Evolutionary conservation across 495 filamentous ascomycete genomes (phyloP).

Genomic region (Zalerion maritima): DNA sequence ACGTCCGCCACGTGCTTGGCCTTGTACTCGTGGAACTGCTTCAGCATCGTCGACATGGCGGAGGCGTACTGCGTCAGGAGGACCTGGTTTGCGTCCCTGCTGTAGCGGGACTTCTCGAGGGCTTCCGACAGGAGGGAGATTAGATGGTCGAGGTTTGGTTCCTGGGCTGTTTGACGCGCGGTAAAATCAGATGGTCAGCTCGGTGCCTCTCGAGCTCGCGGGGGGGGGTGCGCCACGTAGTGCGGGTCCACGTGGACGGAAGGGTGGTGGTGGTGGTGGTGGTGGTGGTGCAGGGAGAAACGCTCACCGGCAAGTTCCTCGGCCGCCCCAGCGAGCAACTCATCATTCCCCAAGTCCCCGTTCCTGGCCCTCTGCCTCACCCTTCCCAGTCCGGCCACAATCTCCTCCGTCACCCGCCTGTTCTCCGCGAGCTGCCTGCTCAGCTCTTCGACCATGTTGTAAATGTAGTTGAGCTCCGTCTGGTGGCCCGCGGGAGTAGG

Average conservation of each 20-base stretch:
- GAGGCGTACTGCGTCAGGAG: slow-evolving; percentile 33
- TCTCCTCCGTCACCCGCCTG: slow-evolving; percentile 56
- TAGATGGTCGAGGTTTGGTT: slow-evolving; percentile 34
- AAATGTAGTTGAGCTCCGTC: slow-evolving; percentile 75
- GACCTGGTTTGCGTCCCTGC: slow-evolving; percentile 35
- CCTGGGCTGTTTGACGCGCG: slow-evolving; percentile 21
- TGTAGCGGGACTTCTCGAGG: slow-evolving; percentile 35
- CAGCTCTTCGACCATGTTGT: slow-evolving; percentile 68
- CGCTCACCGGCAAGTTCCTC: slow-evolving; percentile 33
- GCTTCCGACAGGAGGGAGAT: slow-evolving; percentile 36
- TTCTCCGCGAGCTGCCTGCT: slow-evolving; percentile 64
- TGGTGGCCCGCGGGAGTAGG: slow-evolving; percentile 71
- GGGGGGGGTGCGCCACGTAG: too few species aligned
- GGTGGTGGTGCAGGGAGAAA: not conserved
- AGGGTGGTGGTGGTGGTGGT: too few species aligned
- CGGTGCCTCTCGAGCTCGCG: too few species aligned
- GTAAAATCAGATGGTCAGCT: not conserved
- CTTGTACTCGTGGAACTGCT: slow-evolving; percentile 38
- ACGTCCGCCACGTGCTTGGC: slow-evolving; percentile 35
- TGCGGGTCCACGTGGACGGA: too few species aligned
- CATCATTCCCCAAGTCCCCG: slow-evolving; percentile 33
- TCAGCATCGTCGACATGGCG: slow-evolving; percentile 31
- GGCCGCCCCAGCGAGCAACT: slow-evolving; percentile 30
- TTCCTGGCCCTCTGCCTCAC: slow-evolving; percentile 33
- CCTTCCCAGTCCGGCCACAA: slow-evolving; percentile 48